phyloP scores from a whole-genome alignment of 73 alveolate genomes.

The Urostyla sp. region DNA sequence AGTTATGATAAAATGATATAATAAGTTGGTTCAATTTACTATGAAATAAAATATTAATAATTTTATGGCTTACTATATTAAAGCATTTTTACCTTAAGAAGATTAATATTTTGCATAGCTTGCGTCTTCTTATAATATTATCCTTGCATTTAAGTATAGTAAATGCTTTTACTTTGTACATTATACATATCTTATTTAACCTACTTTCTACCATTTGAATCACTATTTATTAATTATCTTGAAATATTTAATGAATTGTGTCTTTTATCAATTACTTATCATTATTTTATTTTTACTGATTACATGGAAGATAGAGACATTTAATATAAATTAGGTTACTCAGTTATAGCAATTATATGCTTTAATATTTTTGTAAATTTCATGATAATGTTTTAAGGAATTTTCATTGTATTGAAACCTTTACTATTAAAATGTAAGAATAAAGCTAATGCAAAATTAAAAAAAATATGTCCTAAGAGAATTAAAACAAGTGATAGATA shows the following conservation, averaged over 20 bases:
- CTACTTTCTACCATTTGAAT: background rate
- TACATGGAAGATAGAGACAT: background rate
- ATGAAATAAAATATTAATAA: background rate
- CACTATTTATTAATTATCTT: background rate
- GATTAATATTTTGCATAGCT: background rate
- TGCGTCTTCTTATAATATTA: background rate
- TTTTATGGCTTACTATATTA: background rate
- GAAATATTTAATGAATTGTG: slow-evolving; percentile 36
- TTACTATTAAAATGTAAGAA: too few relatives aligned
- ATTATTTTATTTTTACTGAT: slow-evolving; percentile 11
- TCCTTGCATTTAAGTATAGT: background rate
- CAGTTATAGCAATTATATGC: slow-evolving; percentile 7
- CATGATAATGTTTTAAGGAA: background rate
- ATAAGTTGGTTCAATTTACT: too few relatives aligned
- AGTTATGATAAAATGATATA: too few relatives aligned
- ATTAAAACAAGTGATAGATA: too few relatives aligned
- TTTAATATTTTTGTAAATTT: slow-evolving; percentile 22
- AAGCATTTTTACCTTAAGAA: background rate
- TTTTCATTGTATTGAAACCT: background rate
- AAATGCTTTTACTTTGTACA: background rate
- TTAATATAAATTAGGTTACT: slow-evolving; percentile 27
- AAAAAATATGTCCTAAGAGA: too few relatives aligned
- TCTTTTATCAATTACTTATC: slow-evolving; percentile 11
- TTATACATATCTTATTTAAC: background rate
- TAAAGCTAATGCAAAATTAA: too few relatives aligned